Conservation (phyloP, 345 rosid species). For the Melastoma malabathricum region DNA sequence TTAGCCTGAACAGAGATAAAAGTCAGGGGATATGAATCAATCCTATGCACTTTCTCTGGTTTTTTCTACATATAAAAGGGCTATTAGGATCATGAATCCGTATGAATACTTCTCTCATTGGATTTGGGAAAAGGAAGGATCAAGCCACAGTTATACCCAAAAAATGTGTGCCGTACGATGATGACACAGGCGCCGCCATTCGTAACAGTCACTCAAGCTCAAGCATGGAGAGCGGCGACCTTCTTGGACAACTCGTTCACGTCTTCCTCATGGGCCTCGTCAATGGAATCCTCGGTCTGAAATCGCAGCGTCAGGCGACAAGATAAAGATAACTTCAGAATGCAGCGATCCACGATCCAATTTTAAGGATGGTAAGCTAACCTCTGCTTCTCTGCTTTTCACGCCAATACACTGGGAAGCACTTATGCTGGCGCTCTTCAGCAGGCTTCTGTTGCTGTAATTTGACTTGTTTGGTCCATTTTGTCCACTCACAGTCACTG, state of each 20-base stretch:
- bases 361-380: slow-evolving; percentile 1
- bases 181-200: background rate
- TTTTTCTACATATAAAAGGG: background rate
- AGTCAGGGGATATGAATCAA: too few species aligned
- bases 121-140: background rate
- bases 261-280: slow-evolving; percentile 31
- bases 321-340: background rate
- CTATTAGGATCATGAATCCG: too few species aligned
- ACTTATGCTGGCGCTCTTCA: slow-evolving; percentile 95
- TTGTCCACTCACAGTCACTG: slow-evolving; percentile 18
- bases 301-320: background rate
- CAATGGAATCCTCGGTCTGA: slow-evolving; percentile 35
- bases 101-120: background rate
- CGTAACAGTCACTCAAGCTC: slow-evolving; percentile 12
- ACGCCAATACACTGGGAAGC: slow-evolving; percentile 76
- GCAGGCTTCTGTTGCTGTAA: slow-evolving; percentile 45
- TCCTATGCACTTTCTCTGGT: background rate
- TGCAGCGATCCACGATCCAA: background rate
- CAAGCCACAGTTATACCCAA: too few species aligned
- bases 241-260: slow-evolving; percentile 39
- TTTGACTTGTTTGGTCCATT: slow-evolving; percentile 27
- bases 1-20: too few species aligned
- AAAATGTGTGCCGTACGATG: too few species aligned
- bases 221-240: slow-evolving; percentile 35
- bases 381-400: slow-evolving; percentile 19